Conservation (phyloP, 768 basidiomycete species). For the Serendipita sp. region DNA sequence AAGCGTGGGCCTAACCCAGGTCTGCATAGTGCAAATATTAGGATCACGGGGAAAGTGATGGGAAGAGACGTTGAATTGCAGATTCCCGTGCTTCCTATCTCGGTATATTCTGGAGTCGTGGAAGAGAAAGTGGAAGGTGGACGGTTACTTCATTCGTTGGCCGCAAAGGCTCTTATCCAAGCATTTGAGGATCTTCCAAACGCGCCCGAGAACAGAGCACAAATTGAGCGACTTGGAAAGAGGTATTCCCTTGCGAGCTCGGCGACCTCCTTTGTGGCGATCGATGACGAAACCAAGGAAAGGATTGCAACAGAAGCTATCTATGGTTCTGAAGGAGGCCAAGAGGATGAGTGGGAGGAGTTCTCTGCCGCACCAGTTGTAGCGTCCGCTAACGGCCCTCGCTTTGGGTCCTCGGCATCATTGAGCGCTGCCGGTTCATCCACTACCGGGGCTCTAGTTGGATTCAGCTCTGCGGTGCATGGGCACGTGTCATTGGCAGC, state of each 20-base stretch:
- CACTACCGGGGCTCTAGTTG: too few species aligned
- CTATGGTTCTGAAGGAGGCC: background rate
- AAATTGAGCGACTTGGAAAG: slow-evolving; percentile 2
- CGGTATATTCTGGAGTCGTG: background rate
- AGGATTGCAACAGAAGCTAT: background rate
- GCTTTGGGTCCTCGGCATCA: background rate
- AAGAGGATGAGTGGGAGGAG: background rate
- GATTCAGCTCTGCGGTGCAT: too few species aligned
- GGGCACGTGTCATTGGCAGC: too few species aligned
- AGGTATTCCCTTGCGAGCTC: slow-evolving; percentile 5
- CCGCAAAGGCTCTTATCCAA: slow-evolving; percentile 14
- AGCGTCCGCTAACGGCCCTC: background rate
- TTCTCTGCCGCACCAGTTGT: background rate
- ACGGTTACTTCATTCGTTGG: slow-evolving; percentile 12
- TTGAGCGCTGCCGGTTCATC: too few species aligned
- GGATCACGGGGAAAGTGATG: background rate
- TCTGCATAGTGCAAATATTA: background rate
- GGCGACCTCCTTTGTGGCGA: slow-evolving; percentile 5
- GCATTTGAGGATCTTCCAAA: slow-evolving; percentile 10
- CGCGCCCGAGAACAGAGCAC: background rate
- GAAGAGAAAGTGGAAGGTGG: background rate
- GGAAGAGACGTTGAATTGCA: slow-evolving; percentile 7
- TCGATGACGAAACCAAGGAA: background rate
- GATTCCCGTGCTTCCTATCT: slow-evolving; percentile 6
- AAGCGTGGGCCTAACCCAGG: background rate